phyloP scores from a whole-genome alignment of 345 rosid genomes.

The Turnera subulata region DNA sequence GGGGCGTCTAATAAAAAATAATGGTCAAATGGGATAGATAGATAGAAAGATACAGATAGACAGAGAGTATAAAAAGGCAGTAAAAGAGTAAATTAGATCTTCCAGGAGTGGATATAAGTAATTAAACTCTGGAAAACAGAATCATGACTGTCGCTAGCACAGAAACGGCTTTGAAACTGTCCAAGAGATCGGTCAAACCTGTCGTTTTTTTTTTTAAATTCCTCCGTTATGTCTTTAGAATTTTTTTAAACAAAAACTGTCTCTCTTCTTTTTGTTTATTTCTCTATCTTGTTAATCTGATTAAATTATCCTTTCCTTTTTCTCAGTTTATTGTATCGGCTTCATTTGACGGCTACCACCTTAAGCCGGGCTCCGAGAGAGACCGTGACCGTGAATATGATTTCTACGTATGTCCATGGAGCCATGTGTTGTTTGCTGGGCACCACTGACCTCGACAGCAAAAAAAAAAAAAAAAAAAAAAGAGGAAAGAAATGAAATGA shows the following conservation, averaged over 20 bases:
- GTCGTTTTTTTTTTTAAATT: neutral
- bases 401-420: too few relatives aligned
- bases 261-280: neutral
- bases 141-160: constrained; percentile 39
- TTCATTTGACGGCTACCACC: constrained; percentile 27
- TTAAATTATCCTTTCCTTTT: neutral
- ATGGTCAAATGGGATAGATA: constrained; percentile 9
- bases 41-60: too few relatives aligned
- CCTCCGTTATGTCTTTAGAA: neutral
- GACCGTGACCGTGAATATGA: too few relatives aligned
- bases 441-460: neutral
- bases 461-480: neutral
- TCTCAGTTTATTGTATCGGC: constrained; percentile 11
- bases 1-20: constrained; percentile 19
- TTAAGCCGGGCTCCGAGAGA: constrained; percentile 3
- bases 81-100: neutral
- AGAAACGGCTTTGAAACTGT: constrained; percentile 26
- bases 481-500: too few relatives aligned
- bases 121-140: constrained; percentile 22
- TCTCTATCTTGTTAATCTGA: neutral
- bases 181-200: constrained; percentile 37
- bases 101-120: constrained; percentile 11
- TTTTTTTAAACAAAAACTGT: neutral
- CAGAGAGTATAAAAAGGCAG: neutral
- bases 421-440: too few relatives aligned